Conservation (phyloP, 2,329 filamentous ascomycete genomes). For the Colletotrichum magnum region DNA sequence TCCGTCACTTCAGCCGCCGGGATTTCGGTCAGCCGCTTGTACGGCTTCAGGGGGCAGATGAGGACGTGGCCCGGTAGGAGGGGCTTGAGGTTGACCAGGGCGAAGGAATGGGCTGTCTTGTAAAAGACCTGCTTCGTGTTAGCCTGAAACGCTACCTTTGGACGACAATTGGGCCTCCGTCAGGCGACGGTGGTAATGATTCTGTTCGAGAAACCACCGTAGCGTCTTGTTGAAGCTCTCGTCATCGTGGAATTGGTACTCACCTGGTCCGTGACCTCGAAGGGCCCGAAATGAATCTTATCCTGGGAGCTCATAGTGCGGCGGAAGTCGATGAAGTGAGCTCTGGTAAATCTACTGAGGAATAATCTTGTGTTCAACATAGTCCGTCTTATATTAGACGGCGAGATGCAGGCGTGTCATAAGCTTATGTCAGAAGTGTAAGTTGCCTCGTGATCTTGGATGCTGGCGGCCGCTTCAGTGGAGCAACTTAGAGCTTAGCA, state of each 20-base stretch:
- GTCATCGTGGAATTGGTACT: conserved; percentile 38
- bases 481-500: conserved; percentile 1
- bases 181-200: no score
- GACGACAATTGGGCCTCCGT: neutral
- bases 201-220: no score
- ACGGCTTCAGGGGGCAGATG: conserved; percentile 80
- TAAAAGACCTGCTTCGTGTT: conserved; percentile 81
- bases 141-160: neutral
- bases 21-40: conserved; percentile 83
- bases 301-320: conserved; percentile 45
- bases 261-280: conserved; percentile 82
- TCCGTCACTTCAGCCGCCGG: conserved; percentile 80
- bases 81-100: conserved; percentile 95
- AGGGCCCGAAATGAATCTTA: conserved; percentile 80
- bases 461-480: conserved; percentile 6
- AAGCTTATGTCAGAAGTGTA: neutral
- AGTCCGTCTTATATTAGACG: neutral
- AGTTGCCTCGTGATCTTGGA: neutral
- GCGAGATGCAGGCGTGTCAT: neutral
- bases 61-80: conserved; percentile 94
- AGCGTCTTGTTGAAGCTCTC: neutral
- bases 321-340: conserved; percentile 7
- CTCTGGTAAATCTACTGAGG: neutral
- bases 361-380: conserved; percentile 23
- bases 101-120: conserved; percentile 83